Evolutionary conservation across 31 red algal genomes (phyloP).

Genomic region (Porphyra umbilicalis): DNA sequence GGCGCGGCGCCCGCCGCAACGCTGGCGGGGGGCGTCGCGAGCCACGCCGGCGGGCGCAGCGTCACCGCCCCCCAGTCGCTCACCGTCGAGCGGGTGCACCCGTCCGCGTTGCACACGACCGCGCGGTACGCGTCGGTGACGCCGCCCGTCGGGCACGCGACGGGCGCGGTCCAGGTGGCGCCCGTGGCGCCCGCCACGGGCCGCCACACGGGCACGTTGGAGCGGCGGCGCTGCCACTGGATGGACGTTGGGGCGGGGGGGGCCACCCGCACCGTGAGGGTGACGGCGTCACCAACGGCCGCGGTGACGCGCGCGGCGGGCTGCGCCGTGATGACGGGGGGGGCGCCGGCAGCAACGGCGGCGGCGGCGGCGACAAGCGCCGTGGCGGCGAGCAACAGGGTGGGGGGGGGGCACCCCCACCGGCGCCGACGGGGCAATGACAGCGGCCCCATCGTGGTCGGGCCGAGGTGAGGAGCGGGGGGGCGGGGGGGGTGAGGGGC

Average conservation of each 20-base stretch:
- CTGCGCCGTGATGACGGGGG: neutral
- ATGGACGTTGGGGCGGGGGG: neutral
- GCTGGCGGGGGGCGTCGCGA: neutral
- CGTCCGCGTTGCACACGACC: neutral
- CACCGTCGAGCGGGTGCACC: neutral
- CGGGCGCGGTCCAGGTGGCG: neutral
- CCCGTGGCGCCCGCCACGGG: neutral
- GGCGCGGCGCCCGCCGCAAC: neutral
- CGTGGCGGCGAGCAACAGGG: neutral
- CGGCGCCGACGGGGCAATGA: neutral
- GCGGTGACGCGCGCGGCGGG: neutral
- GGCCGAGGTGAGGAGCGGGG: too few relatives aligned
- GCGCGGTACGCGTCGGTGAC: neutral
- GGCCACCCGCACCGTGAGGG: neutral
- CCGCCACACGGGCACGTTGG: neutral
- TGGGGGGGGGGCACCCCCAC: neutral
- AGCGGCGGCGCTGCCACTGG: neutral
- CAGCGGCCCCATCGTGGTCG: neutral
- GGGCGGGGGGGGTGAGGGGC: too few relatives aligned
- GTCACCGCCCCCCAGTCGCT: neutral
- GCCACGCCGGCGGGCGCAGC: neutral
- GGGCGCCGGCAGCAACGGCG: neutral
- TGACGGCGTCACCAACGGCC: neutral
- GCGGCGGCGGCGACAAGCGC: neutral
- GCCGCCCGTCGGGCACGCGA: neutral